Evolutionary conservation across 2,329 filamentous ascomycete genomes (phyloP).

Genomic region (Penicillium sp.): DNA sequence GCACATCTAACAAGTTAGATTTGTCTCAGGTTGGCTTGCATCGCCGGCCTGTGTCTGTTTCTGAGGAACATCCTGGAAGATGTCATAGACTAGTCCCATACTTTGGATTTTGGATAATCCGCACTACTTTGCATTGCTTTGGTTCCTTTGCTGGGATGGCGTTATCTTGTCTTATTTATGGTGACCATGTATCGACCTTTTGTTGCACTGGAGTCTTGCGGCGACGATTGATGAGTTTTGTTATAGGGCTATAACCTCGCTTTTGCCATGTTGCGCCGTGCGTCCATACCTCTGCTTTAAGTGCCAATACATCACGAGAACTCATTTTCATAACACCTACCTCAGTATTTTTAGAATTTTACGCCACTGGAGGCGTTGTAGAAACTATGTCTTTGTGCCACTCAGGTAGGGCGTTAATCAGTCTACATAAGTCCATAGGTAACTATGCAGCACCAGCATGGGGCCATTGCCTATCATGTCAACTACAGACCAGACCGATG

Average conservation of each 20-base stretch:
- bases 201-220: not conserved
- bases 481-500: not conserved
- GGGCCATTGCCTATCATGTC: not conserved
- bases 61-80: not conserved
- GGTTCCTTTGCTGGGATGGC: not conserved
- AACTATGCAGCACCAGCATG: not conserved
- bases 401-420: not conserved
- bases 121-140: constrained; percentile 5
- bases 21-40: not conserved
- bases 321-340: not conserved
- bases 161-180: not conserved
- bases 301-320: not conserved
- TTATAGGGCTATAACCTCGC: not conserved
- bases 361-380: too few relatives aligned
- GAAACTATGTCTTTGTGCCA: too few relatives aligned
- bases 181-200: not conserved
- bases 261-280: not conserved
- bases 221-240: not conserved
- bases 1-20: constrained; percentile 47
- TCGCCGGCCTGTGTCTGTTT: not conserved
- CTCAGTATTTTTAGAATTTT: not conserved
- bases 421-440: too few relatives aligned
- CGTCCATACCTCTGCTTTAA: not conserved
- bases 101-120: not conserved
- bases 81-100: not conserved